Evolutionary conservation across 176 grass and related monocot genomes (phyloP).

Genomic region (Oryza meridionalis): DNA sequence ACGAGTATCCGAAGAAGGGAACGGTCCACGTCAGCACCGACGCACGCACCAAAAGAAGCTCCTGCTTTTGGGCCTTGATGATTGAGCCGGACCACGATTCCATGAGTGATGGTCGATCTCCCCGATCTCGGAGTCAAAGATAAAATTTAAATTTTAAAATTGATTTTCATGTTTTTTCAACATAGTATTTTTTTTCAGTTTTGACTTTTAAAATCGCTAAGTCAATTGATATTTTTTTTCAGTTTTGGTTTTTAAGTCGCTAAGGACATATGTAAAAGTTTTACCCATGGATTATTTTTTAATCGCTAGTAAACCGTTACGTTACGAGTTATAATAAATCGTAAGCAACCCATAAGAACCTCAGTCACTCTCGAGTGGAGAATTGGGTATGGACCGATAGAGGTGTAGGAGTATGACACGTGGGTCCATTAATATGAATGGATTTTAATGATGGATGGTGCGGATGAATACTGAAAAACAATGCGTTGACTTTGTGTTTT

Average conservation of each 20-base stretch:
- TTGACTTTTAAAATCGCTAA: no score
- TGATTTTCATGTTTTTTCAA: no score
- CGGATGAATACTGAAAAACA: neutral
- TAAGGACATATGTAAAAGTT: no score
- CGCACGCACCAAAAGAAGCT: neutral
- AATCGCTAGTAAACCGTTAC: no score
- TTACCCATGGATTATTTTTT: no score
- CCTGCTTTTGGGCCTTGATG: neutral
- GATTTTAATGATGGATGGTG: neutral
- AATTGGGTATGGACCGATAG: neutral
- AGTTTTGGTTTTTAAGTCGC: no score
- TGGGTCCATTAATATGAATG: neutral
- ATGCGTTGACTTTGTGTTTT: neutral
- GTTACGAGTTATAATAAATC: no score
- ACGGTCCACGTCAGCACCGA: constrained; percentile 27
- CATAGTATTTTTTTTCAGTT: no score
- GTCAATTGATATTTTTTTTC: no score
- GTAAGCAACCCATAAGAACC: no score
- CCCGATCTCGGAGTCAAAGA: neutral
- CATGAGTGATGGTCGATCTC: neutral
- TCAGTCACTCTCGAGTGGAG: no score
- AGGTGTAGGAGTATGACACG: neutral
- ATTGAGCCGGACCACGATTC: constrained; percentile 29
- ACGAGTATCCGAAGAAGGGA: neutral
- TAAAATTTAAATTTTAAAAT: no score